A percentile compares a stretch with the other conserved stretches of the same genome.
Conservation (phyloP, 2,329 filamentous ascomycete genomes). For the Colletotrichum scovillei region DNA sequence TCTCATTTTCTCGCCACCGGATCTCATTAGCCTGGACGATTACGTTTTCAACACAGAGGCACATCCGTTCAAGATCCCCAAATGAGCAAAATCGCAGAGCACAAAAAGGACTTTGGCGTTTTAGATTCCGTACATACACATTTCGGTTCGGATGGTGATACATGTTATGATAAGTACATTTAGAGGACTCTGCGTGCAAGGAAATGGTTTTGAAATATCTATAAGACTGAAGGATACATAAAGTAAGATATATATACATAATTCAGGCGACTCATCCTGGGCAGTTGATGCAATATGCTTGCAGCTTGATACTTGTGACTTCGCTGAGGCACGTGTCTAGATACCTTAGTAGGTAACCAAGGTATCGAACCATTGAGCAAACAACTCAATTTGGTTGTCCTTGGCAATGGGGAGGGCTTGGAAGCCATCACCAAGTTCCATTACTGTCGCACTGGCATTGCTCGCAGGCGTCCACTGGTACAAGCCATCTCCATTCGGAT, state of each 20-base stretch:
- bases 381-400: background rate
- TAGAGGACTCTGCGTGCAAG: background rate
- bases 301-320: background rate
- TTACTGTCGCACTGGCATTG: background rate
- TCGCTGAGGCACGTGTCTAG: background rate
- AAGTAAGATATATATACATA: background rate
- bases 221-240: no score
- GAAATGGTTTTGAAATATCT: background rate
- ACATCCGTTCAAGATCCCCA: conserved; percentile 51
- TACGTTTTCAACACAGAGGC: conserved; percentile 71
- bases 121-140: background rate
- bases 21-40: conserved; percentile 74
- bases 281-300: background rate
- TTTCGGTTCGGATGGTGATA: background rate
- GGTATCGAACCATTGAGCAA: background rate
- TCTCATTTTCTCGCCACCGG: conserved; percentile 74
- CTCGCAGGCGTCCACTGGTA: background rate
- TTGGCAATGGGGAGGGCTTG: background rate
- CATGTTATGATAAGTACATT: background rate
- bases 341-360: conserved; percentile 10
- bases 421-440: background rate
- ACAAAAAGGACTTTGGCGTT: background rate
- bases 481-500: background rate
- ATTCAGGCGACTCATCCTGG: background rate
- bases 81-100: background rate